Percentiles rank a stretch among this genome's conserved stretches.
These are phyloP conservation scores for Cyclotella distinguenda DNA, from an alignment of 108 stramenopile species.

Conservation along the genomic window DNA sequence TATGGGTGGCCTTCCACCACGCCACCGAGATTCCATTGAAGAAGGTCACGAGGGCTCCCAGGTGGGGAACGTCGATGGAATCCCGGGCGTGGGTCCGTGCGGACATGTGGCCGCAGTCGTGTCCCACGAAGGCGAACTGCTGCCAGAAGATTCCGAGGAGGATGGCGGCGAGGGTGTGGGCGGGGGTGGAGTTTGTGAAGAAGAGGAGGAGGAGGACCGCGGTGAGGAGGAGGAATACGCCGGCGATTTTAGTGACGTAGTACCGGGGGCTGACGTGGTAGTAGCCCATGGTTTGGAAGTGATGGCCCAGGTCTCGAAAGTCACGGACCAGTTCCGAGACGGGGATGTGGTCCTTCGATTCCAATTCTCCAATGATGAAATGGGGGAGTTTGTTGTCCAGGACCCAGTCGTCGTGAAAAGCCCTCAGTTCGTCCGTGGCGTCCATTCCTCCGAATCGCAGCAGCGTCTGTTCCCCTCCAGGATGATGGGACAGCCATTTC, in stretches of 20 bases:
- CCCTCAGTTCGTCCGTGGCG: conserved; percentile 69
- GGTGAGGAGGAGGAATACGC: conserved; percentile 28
- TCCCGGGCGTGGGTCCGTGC: conserved; percentile 63
- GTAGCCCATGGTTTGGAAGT: conserved; percentile 44
- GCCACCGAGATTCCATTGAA: conserved; percentile 78
- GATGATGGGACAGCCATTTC: conserved; percentile 63
- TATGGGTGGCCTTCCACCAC: conserved; percentile 95
- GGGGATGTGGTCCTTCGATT: conserved; percentile 27
- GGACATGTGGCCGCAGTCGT: conserved; percentile 88
- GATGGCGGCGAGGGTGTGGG: conserved; percentile 26
- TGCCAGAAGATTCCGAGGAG: conserved; percentile 84
- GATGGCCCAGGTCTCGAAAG: conserved; percentile 55
- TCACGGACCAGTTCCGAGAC: conserved; percentile 52
- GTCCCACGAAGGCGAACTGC: conserved; percentile 89
- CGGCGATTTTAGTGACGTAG: conserved; percentile 30
- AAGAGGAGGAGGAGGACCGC: conserved; percentile 29
- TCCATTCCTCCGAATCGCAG: conserved; percentile 69
- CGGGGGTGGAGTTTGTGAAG: conserved; percentile 3
- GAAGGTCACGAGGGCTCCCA: conserved; percentile 54
- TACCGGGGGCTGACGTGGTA: conserved; percentile 39
- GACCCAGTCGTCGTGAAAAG: conserved; percentile 65
- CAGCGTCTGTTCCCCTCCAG: conserved; percentile 71
- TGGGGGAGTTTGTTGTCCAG: conserved; percentile 51
- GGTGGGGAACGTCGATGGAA: conserved; percentile 49
- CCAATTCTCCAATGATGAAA: conserved; percentile 58